Conservation (phyloP, 768 basidiomycete genomes). For the Auricularia sp. region DNA sequence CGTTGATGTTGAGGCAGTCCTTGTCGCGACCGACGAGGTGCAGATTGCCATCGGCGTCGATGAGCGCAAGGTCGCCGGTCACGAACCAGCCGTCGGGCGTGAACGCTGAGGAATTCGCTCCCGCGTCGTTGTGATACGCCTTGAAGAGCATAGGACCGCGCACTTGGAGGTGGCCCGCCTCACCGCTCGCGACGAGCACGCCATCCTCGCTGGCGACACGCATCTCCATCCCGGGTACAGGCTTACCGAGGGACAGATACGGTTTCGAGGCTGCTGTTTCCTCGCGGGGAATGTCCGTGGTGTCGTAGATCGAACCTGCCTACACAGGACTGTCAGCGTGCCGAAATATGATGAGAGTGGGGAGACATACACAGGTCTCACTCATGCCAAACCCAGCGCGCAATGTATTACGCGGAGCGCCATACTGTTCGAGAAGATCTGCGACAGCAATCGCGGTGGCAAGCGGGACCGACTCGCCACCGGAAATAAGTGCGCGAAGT, state of each 20-base stretch:
- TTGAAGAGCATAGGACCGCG: background rate
- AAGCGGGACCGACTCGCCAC: constrained; percentile 34
- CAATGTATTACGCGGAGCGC: constrained; percentile 21
- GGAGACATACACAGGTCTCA: constrained; percentile 27
- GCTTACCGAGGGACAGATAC: constrained; percentile 31
- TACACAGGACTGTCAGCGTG: constrained; percentile 3
- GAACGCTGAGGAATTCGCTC: constrained; percentile 60
- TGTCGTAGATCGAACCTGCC: constrained; percentile 35
- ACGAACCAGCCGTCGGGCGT: constrained; percentile 76
- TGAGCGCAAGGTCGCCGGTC: constrained; percentile 74
- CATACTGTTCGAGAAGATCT: constrained; percentile 20
- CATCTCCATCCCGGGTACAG: constrained; percentile 27
- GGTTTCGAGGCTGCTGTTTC: constrained; percentile 11
- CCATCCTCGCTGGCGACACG: constrained; percentile 26
- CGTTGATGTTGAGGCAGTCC: constrained; percentile 36
- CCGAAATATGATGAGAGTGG: too few species aligned
- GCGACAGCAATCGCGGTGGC: constrained; percentile 29
- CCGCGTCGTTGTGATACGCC: constrained; percentile 68
- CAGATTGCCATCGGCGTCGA: constrained; percentile 62
- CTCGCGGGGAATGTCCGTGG: constrained; percentile 17
- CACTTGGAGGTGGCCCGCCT: constrained; percentile 30
- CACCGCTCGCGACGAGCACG: constrained; percentile 16
- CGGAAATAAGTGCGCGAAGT: constrained; percentile 29
- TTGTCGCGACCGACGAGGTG: constrained; percentile 48
- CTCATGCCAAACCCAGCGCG: constrained; percentile 36